Conservation (phyloP, 2,329 filamentous ascomycete species). For the Fusarium xylarioides region DNA sequence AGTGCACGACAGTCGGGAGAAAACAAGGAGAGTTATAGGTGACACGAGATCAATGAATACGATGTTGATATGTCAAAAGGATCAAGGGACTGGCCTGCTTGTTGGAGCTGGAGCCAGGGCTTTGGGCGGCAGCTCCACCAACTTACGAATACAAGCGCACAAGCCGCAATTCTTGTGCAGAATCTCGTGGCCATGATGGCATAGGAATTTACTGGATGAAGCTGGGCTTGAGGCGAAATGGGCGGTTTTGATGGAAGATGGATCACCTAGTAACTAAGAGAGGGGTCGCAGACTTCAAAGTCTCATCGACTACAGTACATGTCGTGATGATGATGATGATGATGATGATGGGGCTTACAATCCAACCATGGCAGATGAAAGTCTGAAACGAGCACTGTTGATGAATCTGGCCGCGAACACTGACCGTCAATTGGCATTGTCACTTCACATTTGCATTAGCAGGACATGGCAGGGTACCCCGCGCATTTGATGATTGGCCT, state of each 20-base stretch:
- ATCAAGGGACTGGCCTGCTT: slow-evolving; percentile 12
- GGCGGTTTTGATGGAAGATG: background rate
- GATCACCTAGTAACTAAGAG: background rate
- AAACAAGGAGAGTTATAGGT: slow-evolving; percentile 25
- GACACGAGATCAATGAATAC: slow-evolving; percentile 41
- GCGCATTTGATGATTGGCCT: slow-evolving; percentile 20
- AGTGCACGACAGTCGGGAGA: slow-evolving; percentile 6
- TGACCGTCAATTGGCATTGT: background rate
- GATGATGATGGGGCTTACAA: background rate
- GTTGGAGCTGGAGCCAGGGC: background rate
- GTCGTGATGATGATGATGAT: background rate
- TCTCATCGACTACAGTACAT: background rate
- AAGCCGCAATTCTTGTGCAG: background rate
- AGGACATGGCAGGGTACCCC: slow-evolving; percentile 17
- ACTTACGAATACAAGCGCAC: slow-evolving; percentile 11
- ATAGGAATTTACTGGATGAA: background rate
- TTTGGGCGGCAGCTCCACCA: background rate
- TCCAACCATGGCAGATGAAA: slow-evolving; percentile 17
- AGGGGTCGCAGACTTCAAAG: background rate
- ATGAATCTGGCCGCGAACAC: background rate
- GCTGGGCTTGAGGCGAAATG: slow-evolving; percentile 8
- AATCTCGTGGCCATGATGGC: slow-evolving; percentile 2
- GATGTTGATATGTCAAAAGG: slow-evolving; percentile 27
- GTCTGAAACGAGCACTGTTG: slow-evolving; percentile 12
- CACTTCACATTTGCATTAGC: background rate